A percentile compares a stretch with the other conserved stretches of the same genome.
Evolutionary conservation across 1,139 yeast species (phyloP).

Genomic region (Williopsis jadinii): DNA sequence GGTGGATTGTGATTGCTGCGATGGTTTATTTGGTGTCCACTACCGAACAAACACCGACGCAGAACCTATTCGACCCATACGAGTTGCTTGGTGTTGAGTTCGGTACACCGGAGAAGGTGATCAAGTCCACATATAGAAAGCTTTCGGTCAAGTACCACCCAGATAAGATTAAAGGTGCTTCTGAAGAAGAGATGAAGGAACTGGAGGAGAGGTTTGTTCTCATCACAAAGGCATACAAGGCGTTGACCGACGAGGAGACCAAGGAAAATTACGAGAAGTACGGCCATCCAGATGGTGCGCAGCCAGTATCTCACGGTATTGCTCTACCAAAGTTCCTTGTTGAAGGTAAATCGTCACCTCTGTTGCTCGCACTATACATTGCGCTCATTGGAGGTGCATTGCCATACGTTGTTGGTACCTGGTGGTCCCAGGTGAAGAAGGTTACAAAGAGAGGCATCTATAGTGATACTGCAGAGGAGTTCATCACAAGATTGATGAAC

Average conservation of each 20-base stretch:
- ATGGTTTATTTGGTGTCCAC: conserved; percentile 44
- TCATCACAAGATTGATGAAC: conserved; percentile 57
- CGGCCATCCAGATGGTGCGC: conserved; percentile 99
- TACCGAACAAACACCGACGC: conserved; percentile 30
- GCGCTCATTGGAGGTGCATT: conserved; percentile 67
- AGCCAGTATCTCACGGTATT: conserved; percentile 89
- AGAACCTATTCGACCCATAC: conserved; percentile 80
- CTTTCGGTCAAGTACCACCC: conserved; percentile 88
- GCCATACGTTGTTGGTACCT: conserved; percentile 71
- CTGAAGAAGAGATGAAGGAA: conserved; percentile 44
- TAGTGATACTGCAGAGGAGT: conserved; percentile 71
- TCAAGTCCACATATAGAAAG: conserved; percentile 79
- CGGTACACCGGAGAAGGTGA: conserved; percentile 66
- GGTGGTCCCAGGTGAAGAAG: conserved; percentile 86
- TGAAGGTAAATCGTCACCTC: conserved; percentile 71
- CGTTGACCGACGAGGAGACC: conserved; percentile 85
- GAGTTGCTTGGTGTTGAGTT: conserved; percentile 69
- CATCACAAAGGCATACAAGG: conserved; percentile 88
- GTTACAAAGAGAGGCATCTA: conserved; percentile 82
- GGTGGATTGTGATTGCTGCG: conserved; percentile 59
- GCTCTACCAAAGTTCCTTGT: conserved; percentile 91
- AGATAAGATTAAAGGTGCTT: conserved; percentile 75
- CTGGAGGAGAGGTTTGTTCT: conserved; percentile 75
- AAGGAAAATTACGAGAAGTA: conserved; percentile 76
- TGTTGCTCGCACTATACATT: conserved; percentile 62